A percentile compares a stretch with the other conserved stretches of the same genome.
These are phyloP conservation scores for Pyrenula massariospora DNA, from an alignment of 495 filamentous ascomycete species.

Conservation along the genomic window DNA sequence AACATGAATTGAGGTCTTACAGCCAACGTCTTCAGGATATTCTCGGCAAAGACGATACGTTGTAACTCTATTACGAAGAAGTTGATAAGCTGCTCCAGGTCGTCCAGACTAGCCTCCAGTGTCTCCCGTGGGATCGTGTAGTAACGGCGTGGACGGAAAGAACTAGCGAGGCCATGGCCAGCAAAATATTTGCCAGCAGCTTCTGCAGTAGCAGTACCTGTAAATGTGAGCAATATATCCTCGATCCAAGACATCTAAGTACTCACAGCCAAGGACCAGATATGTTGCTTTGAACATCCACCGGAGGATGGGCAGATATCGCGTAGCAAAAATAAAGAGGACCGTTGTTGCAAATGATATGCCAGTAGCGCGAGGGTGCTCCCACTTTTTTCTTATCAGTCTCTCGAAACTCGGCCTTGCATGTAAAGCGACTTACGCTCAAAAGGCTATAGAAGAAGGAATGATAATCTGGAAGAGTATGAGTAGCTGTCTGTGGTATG, in stretches of 20 bases:
- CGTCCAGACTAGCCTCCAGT: slow-evolving; percentile 66
- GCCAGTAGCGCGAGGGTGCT: slow-evolving; percentile 67
- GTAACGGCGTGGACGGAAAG: slow-evolving; percentile 83
- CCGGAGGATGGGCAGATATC: slow-evolving; percentile 80
- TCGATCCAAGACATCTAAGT: slow-evolving; percentile 9
- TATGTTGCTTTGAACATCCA: slow-evolving; percentile 82
- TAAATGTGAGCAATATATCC: slow-evolving; percentile 12
- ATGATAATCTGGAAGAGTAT: slow-evolving; percentile 58
- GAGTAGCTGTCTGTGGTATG: no score
- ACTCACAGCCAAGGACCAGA: slow-evolving; percentile 51
- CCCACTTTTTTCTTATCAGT: slow-evolving; percentile 36
- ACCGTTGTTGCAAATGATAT: slow-evolving; percentile 69
- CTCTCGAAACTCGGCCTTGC: slow-evolving; percentile 15
- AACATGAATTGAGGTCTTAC: slow-evolving; percentile 41
- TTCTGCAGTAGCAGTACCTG: slow-evolving; percentile 67
- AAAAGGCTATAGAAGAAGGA: slow-evolving; percentile 88
- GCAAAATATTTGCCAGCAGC: slow-evolving; percentile 63
- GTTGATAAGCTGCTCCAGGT: slow-evolving; percentile 85
- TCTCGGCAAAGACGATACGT: slow-evolving; percentile 90
- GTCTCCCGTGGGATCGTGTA: slow-evolving; percentile 82
- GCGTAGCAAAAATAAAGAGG: slow-evolving; percentile 72
- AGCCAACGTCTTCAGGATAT: slow-evolving; percentile 64
- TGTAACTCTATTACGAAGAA: slow-evolving; percentile 97
- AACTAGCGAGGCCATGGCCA: slow-evolving; percentile 67
- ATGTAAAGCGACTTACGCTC: slow-evolving; percentile 37